Base-by-base conservation (phyloP, 768 basidiomycete species). In the Lactarius quietus region DNA sequence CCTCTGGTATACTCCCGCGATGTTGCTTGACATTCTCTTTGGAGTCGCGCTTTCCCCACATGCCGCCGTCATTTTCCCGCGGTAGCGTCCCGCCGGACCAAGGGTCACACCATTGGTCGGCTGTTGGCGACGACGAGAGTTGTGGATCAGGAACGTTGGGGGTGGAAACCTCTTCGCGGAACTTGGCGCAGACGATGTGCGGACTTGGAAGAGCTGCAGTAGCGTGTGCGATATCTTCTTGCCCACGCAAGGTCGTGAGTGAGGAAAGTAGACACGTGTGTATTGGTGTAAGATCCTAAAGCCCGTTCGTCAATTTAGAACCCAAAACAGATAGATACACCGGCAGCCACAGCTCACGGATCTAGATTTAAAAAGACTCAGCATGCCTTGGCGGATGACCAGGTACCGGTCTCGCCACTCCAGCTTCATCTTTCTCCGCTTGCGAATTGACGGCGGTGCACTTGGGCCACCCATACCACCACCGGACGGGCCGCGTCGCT, bases 331-430 rank as follows among this genome's bases (percentile, higher is more conserved):
- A n/a, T 6, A 4, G 28, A 57, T 51, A 36, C 29, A 35, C 58
- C 57, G n/a, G 17, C 45, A 39, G 3, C 41, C 17, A 26, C 23
- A 20, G 77, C 81, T 61, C 70, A 88, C 89, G 65, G 79, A 74
- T 33, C 81, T 79, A 29, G 82, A 78, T 70, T 81, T 84, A 69
- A 78, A 84, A 18, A 90, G 71, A 58, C 75, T 78, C n/a, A 90
- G 72, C 26, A 78, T 70, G 0, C 86, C 87, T 28, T 84, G 81
- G 60, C 79, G 77, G 33, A 90, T 80, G n/a, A 88, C 77, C 52
- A 85, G 76, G 83, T 86, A 88, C 5, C 86, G 76, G 20, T 83
- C 78, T 51, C 81, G 80, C 89, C 89, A 90, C 57, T 87, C 87
- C 10, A 84, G 65, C 63, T 79, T 80, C 68, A 73, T 70, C 71